These are phyloP conservation scores for Penicillium polonicum DNA, from an alignment of 2,329 filamentous ascomycete genomes.

Conservation along the genomic window DNA sequence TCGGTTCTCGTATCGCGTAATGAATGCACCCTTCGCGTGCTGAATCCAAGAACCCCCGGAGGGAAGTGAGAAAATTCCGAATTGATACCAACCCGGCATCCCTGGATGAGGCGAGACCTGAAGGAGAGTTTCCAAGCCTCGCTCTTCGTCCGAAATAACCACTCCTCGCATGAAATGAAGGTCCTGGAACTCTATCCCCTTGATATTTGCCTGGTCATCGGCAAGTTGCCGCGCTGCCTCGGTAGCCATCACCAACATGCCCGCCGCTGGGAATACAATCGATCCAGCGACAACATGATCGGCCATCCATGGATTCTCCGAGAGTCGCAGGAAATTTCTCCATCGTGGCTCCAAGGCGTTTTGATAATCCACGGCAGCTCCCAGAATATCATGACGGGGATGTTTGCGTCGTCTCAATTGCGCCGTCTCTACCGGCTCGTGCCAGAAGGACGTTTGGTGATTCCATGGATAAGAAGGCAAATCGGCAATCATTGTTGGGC, in stretches of 20 bases:
- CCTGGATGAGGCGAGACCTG: conserved; percentile 17
- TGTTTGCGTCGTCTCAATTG: conserved; percentile 27
- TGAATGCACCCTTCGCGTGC: conserved; percentile 20
- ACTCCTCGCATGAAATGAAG: conserved; percentile 18
- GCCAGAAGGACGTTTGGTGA: conserved; percentile 41
- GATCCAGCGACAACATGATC: conserved; percentile 42
- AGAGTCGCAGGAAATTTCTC: conserved; percentile 42
- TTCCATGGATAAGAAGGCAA: conserved; percentile 47
- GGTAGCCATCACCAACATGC: conserved; percentile 24
- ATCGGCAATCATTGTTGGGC: conserved; percentile 22
- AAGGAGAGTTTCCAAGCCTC: conserved; percentile 20
- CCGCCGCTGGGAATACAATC: conserved; percentile 28
- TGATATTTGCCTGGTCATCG: conserved; percentile 8
- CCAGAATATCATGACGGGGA: conserved; percentile 27
- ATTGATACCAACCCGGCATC: conserved; percentile 22
- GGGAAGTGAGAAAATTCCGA: conserved; percentile 20
- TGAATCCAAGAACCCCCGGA: conserved; percentile 20
- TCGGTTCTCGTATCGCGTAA: conserved; percentile 7
- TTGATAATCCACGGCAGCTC: conserved; percentile 20
- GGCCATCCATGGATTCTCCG: conserved; percentile 43
- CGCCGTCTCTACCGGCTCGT: conserved; percentile 28
- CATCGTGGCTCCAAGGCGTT: conserved; percentile 38
- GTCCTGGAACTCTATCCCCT: conserved; percentile 21
- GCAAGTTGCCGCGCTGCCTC: conserved; percentile 24
- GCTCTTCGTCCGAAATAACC: conserved; percentile 20